Percentiles rank a stretch among this genome's conserved stretches.
phyloP scores from a whole-genome alignment of 139 green algal genomes.

The Deuterostichococcus epilithicus region DNA sequence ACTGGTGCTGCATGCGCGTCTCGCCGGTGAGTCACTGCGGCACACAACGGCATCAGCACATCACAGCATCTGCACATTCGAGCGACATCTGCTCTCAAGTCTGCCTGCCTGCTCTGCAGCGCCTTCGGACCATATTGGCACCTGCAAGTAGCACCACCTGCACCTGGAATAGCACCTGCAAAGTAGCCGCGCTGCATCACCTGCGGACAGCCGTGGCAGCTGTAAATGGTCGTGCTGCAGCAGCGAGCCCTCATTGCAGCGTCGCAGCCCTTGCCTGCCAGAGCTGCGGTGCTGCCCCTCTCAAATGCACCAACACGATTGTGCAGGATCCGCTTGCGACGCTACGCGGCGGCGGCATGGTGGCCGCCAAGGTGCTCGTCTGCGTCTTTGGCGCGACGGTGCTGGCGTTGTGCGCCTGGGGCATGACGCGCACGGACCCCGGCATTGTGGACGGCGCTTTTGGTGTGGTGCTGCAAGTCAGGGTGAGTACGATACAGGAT shows the following conservation, averaged over 20 bases:
- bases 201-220: too few relatives aligned
- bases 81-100: not conserved
- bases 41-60: not conserved
- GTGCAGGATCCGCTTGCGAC: not conserved
- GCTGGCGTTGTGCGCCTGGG: not conserved
- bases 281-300: not conserved
- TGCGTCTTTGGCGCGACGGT: not conserved
- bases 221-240: too few relatives aligned
- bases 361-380: not conserved
- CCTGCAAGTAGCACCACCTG: too few relatives aligned
- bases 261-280: too few relatives aligned
- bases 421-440: not conserved
- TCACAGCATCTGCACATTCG: not conserved
- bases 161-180: too few relatives aligned
- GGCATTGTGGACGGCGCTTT: not conserved
- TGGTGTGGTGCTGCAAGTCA: not conserved
- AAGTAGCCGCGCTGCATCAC: too few relatives aligned
- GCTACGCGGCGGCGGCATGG: not conserved
- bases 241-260: too few relatives aligned
- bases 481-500: too few relatives aligned
- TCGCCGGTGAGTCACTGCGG: not conserved
- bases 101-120: not conserved
- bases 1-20: conserved; percentile 7
- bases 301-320: too few relatives aligned
- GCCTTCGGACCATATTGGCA: too few relatives aligned